Evolutionary conservation across 805 yeast genomes (phyloP).

Genomic region (Candida ulmi): DNA sequence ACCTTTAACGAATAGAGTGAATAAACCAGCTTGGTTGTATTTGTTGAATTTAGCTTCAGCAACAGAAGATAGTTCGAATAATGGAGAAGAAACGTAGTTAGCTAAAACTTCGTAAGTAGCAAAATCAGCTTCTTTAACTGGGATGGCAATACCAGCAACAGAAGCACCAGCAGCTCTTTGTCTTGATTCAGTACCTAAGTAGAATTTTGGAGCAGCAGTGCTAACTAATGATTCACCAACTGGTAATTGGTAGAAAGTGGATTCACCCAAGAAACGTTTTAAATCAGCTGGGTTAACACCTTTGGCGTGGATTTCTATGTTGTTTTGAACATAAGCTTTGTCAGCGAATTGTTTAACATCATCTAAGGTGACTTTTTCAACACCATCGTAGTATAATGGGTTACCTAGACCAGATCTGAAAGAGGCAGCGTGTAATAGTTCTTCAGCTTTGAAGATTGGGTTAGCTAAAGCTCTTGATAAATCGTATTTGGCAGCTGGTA

Average conservation of each 20-base stretch:
- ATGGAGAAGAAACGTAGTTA: slow-evolving; percentile 55
- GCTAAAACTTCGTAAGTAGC: slow-evolving; percentile 68
- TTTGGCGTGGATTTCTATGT: slow-evolving; percentile 64
- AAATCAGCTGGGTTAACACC: slow-evolving; percentile 75
- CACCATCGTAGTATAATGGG: slow-evolving; percentile 71
- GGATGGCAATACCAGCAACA: slow-evolving; percentile 76
- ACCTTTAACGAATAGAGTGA: slow-evolving; percentile 64
- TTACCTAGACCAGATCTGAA: slow-evolving; percentile 88
- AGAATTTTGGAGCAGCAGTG: slow-evolving; percentile 36
- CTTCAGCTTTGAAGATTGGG: slow-evolving; percentile 60
- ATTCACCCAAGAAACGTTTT: slow-evolving; percentile 57
- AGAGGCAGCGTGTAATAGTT: slow-evolving; percentile 71
- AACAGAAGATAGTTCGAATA: slow-evolving; percentile 48
- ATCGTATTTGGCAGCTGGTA: slow-evolving; percentile 73
- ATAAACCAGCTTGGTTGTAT: slow-evolving; percentile 77
- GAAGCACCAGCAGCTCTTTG: slow-evolving; percentile 59
- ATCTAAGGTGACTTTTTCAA: slow-evolving; percentile 49
- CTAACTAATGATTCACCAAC: slow-evolving; percentile 46
- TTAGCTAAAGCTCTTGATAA: slow-evolving; percentile 42
- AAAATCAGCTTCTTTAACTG: slow-evolving; percentile 58
- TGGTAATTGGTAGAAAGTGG: slow-evolving; percentile 59
- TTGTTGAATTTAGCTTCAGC: slow-evolving; percentile 48
- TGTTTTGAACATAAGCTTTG: slow-evolving; percentile 61
- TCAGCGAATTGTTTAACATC: slow-evolving; percentile 65
- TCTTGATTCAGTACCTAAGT: slow-evolving; percentile 65